Evolutionary conservation across 495 filamentous ascomycete species (phyloP).

Genomic region (Cairneyella variabilis): DNA sequence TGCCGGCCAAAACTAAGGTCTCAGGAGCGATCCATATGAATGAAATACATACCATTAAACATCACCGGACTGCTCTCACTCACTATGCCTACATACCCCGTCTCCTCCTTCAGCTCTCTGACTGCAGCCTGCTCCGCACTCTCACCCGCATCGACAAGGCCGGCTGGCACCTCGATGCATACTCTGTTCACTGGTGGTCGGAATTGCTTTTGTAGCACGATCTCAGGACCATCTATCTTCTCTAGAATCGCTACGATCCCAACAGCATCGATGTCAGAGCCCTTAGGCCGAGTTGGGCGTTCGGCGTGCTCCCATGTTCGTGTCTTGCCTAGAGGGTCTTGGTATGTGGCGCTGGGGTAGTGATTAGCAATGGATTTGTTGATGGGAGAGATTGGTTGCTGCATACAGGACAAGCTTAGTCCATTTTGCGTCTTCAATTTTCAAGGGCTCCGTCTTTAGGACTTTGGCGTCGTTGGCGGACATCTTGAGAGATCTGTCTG

Average conservation of each 20-base stretch:
- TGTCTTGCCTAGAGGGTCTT: conserved; percentile 61
- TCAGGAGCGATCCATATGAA: not conserved
- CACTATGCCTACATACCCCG: conserved; percentile 76
- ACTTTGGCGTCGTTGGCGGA: conserved; percentile 40
- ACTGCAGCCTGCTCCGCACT: conserved; percentile 74
- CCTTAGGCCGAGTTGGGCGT: conserved; percentile 64
- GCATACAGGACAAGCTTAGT: conserved; percentile 51
- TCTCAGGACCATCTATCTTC: conserved; percentile 61
- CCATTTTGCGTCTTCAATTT: conserved; percentile 65
- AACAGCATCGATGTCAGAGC: conserved; percentile 77
- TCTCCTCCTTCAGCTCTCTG: conserved; percentile 91
- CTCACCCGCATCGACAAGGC: conserved; percentile 79
- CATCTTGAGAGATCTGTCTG: too few species aligned
- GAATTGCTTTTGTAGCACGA: conserved; percentile 86
- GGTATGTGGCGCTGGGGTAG: conserved; percentile 55
- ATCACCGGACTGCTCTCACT: conserved; percentile 69
- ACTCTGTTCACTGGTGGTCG: conserved; percentile 77
- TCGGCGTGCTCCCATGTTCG: conserved; percentile 83
- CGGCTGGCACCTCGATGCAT: conserved; percentile 81
- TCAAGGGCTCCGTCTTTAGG: conserved; percentile 44
- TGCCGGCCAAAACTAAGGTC: not conserved
- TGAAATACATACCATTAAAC: conserved; percentile 63
- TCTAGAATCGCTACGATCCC: conserved; percentile 86
- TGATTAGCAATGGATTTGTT: not conserved
- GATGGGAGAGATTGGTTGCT: not conserved